These are phyloP conservation scores for Endoconidiophora polonica DNA, from an alignment of 2,329 filamentous ascomycete genomes.

Conservation along the genomic window DNA sequence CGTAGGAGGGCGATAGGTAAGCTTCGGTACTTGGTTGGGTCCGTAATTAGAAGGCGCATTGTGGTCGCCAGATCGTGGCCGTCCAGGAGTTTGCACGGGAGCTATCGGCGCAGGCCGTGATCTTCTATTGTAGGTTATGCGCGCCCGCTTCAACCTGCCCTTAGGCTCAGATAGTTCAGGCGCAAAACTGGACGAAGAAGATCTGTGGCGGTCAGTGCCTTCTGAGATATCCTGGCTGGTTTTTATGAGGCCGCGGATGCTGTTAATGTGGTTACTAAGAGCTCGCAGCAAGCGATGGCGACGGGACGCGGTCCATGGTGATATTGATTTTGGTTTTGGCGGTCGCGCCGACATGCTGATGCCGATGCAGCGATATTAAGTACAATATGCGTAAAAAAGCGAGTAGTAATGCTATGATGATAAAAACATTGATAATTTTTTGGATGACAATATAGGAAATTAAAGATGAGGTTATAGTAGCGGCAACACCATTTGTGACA, in stretches of 20 bases:
- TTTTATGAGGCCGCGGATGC: background rate
- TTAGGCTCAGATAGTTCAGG: background rate
- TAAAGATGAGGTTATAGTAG: too few relatives aligned
- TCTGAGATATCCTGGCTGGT: background rate
- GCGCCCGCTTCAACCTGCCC: constrained; percentile 2
- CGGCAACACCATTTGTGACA: too few relatives aligned
- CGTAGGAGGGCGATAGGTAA: constrained; percentile 7
- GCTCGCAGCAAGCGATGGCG: constrained; percentile 9
- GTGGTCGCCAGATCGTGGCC: background rate
- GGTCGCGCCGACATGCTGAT: constrained; percentile 1
- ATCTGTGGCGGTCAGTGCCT: background rate
- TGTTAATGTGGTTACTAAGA: constrained; percentile 6
- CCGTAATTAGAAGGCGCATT: background rate
- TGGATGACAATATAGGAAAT: too few relatives aligned
- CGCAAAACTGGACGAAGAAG: background rate
- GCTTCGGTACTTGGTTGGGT: background rate
- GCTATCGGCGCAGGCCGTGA: background rate
- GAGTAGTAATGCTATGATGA: background rate
- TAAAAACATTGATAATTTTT: too few relatives aligned
- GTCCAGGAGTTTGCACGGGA: background rate
- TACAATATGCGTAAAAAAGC: background rate
- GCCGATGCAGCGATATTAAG: background rate
- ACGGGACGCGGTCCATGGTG: constrained; percentile 10
- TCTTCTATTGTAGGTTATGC: constrained; percentile 1
- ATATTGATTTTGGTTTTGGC: background rate